Base-by-base conservation (phyloP, 192 early-diverging fungal genomes). In the Spizellomyces sp. region DNA sequence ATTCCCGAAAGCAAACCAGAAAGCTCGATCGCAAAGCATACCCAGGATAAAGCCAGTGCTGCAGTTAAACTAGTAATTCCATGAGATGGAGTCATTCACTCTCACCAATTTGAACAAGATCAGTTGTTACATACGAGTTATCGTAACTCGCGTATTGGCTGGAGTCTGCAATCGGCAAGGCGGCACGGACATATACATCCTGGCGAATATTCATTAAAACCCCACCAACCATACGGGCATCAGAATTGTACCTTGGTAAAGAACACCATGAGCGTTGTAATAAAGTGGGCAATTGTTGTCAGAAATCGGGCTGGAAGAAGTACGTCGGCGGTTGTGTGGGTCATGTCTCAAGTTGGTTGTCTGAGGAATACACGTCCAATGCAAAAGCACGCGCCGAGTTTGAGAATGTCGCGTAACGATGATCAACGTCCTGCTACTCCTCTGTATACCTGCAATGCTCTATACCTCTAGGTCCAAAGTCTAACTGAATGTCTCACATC, bases 271-370 rank as follows among this genome's bases (percentile, higher is more conserved):
- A 83, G 66, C 46, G 76, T 57, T 0, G 70, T 48, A 48, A 83
- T 81, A 7, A 79, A 47, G 48, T 83, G 79, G 10, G 66, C 67
- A 43, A 65, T 64, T 9, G 69, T 74, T 19, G 78, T 45, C 0
- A 83, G 70, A 59, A 83, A 83, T 19, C 81, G 68, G 1, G 77
- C 60, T 44, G 81, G 81, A 55, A 81, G 48, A 10, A 81, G 59
- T 9, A 66, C 69, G 27, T 69, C 66, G 4, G 63, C 46, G 0
- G 75, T 74, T n/a, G 64, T 66, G 46, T 56, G 50, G 12, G 9
- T 17, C 45, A 67, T 67, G 27, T 36, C 27, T 36, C 27, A 36
- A 36, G 27, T 36, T 36, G 27, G 3, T 3, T 36, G 0, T 36
- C 27, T 36, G 27, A 36, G 27, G 27, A 2, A 36, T 0, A 36